Evolutionary conservation across 1,284 basidiomycete species (phyloP).

Genomic region (Porogramme epimiltina): DNA sequence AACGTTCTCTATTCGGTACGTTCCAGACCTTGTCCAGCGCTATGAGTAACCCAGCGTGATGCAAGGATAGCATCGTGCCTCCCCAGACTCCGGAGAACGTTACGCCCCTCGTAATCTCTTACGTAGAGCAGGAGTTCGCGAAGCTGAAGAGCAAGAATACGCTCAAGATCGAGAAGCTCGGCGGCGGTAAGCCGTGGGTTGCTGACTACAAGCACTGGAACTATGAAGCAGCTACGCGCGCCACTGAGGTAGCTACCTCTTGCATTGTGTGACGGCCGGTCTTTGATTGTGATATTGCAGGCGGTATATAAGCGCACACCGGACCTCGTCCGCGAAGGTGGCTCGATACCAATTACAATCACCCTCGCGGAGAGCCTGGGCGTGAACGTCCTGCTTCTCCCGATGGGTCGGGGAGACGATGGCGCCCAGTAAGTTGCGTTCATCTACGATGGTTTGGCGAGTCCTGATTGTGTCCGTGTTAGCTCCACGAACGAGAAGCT

Average conservation of each 20-base stretch:
- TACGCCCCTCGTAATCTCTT: slow-evolving; percentile 71
- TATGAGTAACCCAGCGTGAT: no score
- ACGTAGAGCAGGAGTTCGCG: slow-evolving; percentile 79
- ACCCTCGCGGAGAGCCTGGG: slow-evolving; percentile 91
- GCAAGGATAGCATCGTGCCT: slow-evolving; percentile 79
- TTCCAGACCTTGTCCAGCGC: no score
- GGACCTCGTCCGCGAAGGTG: slow-evolving; percentile 66
- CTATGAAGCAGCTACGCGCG: slow-evolving; percentile 88
- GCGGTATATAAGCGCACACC: slow-evolving; percentile 25
- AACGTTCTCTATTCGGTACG: slow-evolving; percentile 91
- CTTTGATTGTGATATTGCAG: no score
- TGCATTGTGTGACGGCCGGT: no score
- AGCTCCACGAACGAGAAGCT: slow-evolving; percentile 97
- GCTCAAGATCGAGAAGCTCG: slow-evolving; percentile 65
- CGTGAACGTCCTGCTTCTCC: slow-evolving; percentile 83
- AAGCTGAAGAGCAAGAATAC: slow-evolving; percentile 87
- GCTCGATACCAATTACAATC: slow-evolving; percentile 94
- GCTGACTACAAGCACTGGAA: slow-evolving; percentile 90
- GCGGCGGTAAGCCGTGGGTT: slow-evolving; percentile 92
- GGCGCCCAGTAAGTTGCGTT: slow-evolving; percentile 72
- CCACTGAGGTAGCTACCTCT: no score
- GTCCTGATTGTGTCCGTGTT: slow-evolving; percentile 8
- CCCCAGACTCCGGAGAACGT: slow-evolving; percentile 84
- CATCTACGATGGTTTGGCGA: neutral
- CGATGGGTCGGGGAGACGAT: slow-evolving; percentile 93